Conservation (phyloP, 306 rosid genomes). For the Fagus sylvatica region DNA sequence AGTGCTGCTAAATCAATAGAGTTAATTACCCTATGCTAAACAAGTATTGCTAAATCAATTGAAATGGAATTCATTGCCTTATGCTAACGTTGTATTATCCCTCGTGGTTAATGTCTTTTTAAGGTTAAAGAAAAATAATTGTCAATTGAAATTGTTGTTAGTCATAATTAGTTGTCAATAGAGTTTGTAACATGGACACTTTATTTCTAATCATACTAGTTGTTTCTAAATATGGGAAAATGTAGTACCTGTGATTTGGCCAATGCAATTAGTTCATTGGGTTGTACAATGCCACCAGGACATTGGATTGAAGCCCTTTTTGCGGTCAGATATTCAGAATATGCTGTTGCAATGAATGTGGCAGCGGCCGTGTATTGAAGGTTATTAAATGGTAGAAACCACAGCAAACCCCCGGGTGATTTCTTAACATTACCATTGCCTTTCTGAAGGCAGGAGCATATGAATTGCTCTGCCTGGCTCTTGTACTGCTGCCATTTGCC, state of each 20-base stretch:
- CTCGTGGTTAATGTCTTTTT: too few species aligned
- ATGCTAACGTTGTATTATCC: too few species aligned
- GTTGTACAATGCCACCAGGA: slow-evolving; percentile 15
- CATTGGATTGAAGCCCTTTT: slow-evolving; percentile 29
- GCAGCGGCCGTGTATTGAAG: slow-evolving; percentile 56
- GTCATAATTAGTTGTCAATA: too few species aligned
- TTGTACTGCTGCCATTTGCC: slow-evolving; percentile 48
- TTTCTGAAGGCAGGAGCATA: slow-evolving; percentile 53
- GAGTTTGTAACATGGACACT: too few species aligned
- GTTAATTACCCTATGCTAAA: too few species aligned
- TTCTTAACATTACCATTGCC: slow-evolving; percentile 32
- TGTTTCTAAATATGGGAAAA: not conserved
- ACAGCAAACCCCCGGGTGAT: slow-evolving; percentile 48
- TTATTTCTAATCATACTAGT: too few species aligned
- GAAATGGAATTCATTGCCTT: too few species aligned
- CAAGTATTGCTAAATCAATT: too few species aligned
- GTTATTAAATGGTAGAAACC: slow-evolving; percentile 51
- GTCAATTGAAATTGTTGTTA: too few species aligned
- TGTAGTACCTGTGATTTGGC: slow-evolving; percentile 48
- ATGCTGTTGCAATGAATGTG: slow-evolving; percentile 36
- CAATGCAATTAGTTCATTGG: slow-evolving; percentile 37
- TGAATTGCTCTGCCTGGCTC: slow-evolving; percentile 48
- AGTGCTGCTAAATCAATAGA: too few species aligned
- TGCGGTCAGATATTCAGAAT: slow-evolving; percentile 43
- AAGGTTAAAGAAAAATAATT: too few species aligned